These are phyloP conservation scores for Apocynum venetum DNA, from an alignment of 257 asterid genomes.

Conservation along the genomic window DNA sequence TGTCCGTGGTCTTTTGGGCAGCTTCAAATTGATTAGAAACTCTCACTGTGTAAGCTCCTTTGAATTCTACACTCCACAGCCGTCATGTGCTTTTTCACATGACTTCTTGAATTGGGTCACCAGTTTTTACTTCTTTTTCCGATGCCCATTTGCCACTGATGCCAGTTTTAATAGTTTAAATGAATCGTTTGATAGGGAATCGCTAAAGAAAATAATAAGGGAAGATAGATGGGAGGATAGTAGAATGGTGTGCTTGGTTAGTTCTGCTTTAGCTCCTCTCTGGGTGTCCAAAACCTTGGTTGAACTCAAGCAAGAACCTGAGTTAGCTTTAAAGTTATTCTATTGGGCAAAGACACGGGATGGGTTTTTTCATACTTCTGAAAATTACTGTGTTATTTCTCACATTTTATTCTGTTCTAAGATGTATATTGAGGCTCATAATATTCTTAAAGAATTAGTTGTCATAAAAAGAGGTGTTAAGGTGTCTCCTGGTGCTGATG, in stretches of 20 bases:
- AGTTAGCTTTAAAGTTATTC: conserved; percentile 66
- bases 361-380: conserved; percentile 54
- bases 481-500: conserved; percentile 20
- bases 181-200: conserved; percentile 29
- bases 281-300: conserved; percentile 49
- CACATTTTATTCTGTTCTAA: conserved; percentile 78
- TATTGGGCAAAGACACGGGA: conserved; percentile 50
- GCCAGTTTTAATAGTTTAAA: conserved; percentile 22
- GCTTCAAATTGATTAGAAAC: conserved; percentile 45
- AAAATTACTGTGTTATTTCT: conserved; percentile 64
- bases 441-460: conserved; percentile 55
- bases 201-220: conserved; percentile 35
- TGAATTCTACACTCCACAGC: conserved; percentile 1
- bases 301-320: conserved; percentile 67
- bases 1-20: conserved; percentile 36
- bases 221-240: conserved; percentile 66
- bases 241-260: conserved; percentile 36
- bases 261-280: conserved; percentile 52
- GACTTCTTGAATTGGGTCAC: conserved; percentile 37
- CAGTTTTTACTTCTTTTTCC: conserved; percentile 27
- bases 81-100: conserved; percentile 30
- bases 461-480: conserved; percentile 23
- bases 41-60: conserved; percentile 16
- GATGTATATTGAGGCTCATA: conserved; percentile 60
- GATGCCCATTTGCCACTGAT: conserved; percentile 37